These are phyloP conservation scores for Tulasnella sp. DNA, from an alignment of 768 basidiomycete species.

Conservation along the genomic window DNA sequence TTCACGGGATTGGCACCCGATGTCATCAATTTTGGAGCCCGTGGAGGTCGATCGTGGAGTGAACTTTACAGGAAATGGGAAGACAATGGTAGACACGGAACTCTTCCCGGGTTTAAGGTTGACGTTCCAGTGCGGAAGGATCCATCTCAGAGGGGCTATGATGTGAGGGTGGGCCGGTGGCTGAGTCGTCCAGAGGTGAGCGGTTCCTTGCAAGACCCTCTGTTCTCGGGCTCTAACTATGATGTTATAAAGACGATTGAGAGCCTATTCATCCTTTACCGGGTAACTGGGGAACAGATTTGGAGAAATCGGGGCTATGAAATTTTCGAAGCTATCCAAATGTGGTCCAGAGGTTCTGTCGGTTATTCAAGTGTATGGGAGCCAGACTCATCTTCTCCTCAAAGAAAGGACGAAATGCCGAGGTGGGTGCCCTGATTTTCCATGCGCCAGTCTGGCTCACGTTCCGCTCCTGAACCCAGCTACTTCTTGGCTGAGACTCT, in stretches of 20 bases:
- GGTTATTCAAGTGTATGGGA: conserved; percentile 58
- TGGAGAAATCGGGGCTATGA: conserved; percentile 72
- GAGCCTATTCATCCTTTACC: conserved; percentile 67
- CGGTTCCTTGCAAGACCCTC: neutral
- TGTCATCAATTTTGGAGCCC: conserved; percentile 42
- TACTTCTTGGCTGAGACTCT: conserved; percentile 59
- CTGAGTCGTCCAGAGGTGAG: conserved; percentile 67
- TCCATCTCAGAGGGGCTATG: conserved; percentile 49
- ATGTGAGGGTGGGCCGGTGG: conserved; percentile 46
- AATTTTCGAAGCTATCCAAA: conserved; percentile 64
- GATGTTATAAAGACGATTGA: conserved; percentile 55
- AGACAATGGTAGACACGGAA: conserved; percentile 30
- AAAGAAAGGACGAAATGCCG: conserved; percentile 59
- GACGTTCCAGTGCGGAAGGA: neutral
- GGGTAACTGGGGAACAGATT: conserved; percentile 57
- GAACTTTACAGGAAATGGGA: conserved; percentile 44
- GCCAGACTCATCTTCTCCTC: conserved; percentile 33
- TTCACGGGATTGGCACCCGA: conserved; percentile 67
- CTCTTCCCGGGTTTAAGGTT: conserved; percentile 15
- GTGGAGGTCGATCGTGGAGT: conserved; percentile 44
- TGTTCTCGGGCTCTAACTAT: neutral
- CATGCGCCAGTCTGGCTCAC: conserved; percentile 15
- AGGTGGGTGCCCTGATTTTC: conserved; percentile 44
- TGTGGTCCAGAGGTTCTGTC: conserved; percentile 50
- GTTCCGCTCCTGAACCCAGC: conserved; percentile 32